phyloP scores from a whole-genome alignment of 2,329 filamentous ascomycete genomes.

The Cladosporium sp. region DNA sequence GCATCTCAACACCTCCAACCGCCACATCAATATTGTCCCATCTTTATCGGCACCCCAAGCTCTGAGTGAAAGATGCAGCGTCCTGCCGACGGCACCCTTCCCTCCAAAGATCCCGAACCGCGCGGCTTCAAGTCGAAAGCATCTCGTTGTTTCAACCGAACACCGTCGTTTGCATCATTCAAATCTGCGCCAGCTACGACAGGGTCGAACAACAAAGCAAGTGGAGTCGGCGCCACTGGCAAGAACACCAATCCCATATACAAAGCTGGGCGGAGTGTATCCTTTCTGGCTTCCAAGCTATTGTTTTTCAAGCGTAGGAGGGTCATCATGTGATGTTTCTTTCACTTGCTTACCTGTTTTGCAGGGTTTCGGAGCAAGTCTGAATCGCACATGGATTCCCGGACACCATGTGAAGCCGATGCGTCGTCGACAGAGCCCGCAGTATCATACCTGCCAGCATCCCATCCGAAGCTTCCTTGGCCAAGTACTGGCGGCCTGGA shows the following conservation, averaged over 20 bases:
- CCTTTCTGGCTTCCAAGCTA: background rate
- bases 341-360: background rate
- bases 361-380: constrained; percentile 7
- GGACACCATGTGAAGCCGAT: background rate
- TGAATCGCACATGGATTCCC: background rate
- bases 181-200: constrained; percentile 3
- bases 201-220: background rate
- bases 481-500: constrained; percentile 15
- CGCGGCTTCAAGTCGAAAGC: constrained; percentile 15
- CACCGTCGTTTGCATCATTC: constrained; percentile 15
- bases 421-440: background rate
- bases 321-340: background rate
- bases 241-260: background rate
- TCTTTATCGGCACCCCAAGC: constrained; percentile 4
- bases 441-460: background rate
- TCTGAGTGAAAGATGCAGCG: constrained; percentile 16
- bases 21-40: background rate
- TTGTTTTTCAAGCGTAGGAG: constrained; percentile 5
- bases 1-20: background rate
- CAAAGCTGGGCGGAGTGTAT: constrained; percentile 3
- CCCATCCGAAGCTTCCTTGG: background rate
- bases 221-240: background rate
- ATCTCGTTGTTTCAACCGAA: constrained; percentile 14
- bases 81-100: background rate
- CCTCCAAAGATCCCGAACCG: constrained; percentile 1